These are phyloP conservation scores for Hymenoscyphus repandus DNA, from an alignment of 2,329 filamentous ascomycete species.

Conservation along the genomic window DNA sequence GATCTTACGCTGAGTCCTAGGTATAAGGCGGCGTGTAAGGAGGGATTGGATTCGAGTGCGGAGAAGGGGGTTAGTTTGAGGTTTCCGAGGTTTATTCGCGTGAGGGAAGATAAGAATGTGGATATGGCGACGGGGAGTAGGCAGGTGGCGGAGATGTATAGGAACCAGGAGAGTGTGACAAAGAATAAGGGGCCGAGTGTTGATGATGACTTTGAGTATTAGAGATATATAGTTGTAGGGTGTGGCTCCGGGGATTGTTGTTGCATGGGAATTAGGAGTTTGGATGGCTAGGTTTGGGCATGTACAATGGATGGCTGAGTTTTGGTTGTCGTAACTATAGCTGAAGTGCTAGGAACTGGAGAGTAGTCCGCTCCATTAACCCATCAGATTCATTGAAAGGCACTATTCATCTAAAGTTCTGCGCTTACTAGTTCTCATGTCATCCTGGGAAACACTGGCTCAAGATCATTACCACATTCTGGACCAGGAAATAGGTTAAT, in stretches of 20 bases:
- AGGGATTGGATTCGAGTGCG: conserved; percentile 66
- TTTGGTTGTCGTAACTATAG: too few species aligned
- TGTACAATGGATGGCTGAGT: too few species aligned
- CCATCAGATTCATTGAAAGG: too few species aligned
- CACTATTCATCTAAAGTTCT: too few species aligned
- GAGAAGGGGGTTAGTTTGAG: conserved; percentile 80
- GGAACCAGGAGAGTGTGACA: conserved; percentile 78
- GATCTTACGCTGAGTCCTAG: conserved; percentile 88
- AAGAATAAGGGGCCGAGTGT: conserved; percentile 82
- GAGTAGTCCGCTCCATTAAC: too few species aligned
- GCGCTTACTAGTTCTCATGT: too few species aligned
- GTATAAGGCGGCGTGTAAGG: conserved; percentile 84
- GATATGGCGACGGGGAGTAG: conserved; percentile 80
- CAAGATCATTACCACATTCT: too few species aligned
- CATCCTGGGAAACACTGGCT: too few species aligned
- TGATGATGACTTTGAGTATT: conserved; percentile 99
- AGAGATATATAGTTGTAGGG: conserved; percentile 7
- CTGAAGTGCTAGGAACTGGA: too few species aligned
- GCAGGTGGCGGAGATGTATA: conserved; percentile 95
- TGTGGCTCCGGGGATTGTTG: not conserved
- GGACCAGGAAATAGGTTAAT: too few species aligned
- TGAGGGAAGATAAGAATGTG: conserved; percentile 91
- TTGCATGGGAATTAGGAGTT: not conserved
- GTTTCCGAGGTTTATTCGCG: conserved; percentile 89
- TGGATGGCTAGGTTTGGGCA: not conserved